Conservation (phyloP, 2,329 filamentous ascomycete species). For the Tolypocladium pustulatum region DNA sequence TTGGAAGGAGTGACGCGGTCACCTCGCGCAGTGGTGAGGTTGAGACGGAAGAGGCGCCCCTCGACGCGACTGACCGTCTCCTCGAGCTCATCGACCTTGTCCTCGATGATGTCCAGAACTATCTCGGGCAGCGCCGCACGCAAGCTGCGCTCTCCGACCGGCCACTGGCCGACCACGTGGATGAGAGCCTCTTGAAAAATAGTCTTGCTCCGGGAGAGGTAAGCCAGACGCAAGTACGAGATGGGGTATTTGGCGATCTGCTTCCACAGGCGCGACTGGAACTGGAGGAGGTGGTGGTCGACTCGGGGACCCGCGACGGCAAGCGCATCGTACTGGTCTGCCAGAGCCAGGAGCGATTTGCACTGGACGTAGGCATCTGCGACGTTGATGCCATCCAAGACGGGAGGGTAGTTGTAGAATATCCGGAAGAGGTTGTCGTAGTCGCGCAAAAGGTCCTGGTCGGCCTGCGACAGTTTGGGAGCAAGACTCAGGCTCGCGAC, state of each 20-base stretch:
- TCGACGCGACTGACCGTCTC: slow-evolving; percentile 74
- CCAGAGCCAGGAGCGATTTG: slow-evolving; percentile 77
- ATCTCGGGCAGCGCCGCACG: slow-evolving; percentile 60
- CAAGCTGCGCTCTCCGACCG: slow-evolving; percentile 65
- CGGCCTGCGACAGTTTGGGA: slow-evolving; percentile 39
- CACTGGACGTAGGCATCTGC: slow-evolving; percentile 89
- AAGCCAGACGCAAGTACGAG: slow-evolving; percentile 82
- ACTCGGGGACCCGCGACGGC: slow-evolving; percentile 79
- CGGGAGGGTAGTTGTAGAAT: slow-evolving; percentile 86
- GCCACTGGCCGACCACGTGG: slow-evolving; percentile 93
- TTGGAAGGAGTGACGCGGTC: slow-evolving; percentile 73
- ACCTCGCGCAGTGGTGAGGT: slow-evolving; percentile 65
- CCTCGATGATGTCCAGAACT: slow-evolving; percentile 83
- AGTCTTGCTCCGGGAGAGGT: slow-evolving; percentile 70
- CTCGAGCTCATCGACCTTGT: slow-evolving; percentile 87
- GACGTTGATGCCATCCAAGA: slow-evolving; percentile 77
- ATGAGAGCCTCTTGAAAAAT: slow-evolving; percentile 83
- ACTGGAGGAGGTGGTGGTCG: slow-evolving; percentile 88
- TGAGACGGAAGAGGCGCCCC: slow-evolving; percentile 70
- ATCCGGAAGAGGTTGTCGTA: slow-evolving; percentile 94
- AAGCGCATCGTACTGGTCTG: slow-evolving; percentile 91
- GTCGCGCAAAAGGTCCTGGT: slow-evolving; percentile 73
- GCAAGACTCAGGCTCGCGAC: slow-evolving; percentile 64
- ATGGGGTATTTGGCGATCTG: slow-evolving; percentile 95
- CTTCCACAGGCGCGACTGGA: slow-evolving; percentile 84